Evolutionary conservation across 306 rosid genomes (phyloP).

Genomic region (Vachellia collinsii): DNA sequence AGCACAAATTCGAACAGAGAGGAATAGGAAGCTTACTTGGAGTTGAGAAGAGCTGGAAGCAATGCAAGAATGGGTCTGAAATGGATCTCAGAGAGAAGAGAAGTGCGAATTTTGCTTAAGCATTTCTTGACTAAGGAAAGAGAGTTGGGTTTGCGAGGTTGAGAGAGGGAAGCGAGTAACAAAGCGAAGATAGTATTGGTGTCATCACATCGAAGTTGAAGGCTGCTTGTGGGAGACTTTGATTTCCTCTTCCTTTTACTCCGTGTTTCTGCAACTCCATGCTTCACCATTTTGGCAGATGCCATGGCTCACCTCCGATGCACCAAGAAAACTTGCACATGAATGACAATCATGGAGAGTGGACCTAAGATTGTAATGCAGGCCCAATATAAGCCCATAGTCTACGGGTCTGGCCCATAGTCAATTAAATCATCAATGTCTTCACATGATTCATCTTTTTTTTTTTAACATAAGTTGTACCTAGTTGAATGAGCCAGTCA

Average conservation of each 20-base stretch:
- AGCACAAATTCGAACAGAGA: not conserved
- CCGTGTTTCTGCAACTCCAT: not conserved
- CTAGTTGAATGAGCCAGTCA: too few species aligned
- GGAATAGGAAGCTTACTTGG: conserved; percentile 36
- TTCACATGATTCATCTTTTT: too few species aligned
- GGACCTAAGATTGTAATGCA: not conserved
- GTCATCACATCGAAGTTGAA: conserved; percentile 31
- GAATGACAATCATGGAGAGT: not conserved
- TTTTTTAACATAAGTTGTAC: too few species aligned
- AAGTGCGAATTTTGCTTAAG: conserved; percentile 48
- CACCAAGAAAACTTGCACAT: not conserved
- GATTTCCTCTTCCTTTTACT: conserved; percentile 46
- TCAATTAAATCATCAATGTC: too few species aligned
- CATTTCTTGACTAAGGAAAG: conserved; percentile 53
- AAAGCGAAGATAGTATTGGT: conserved; percentile 42
- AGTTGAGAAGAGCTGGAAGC: conserved; percentile 63
- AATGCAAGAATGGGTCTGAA: conserved; percentile 54
- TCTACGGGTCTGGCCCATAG: too few species aligned
- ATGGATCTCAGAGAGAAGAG: conserved; percentile 39
- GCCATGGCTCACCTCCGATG: not conserved
- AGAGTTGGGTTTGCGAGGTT: conserved; percentile 36
- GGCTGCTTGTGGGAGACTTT: conserved; percentile 5
- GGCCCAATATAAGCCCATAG: conserved; percentile 26
- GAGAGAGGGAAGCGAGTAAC: conserved; percentile 58
- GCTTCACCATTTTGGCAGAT: conserved; percentile 25